Evolutionary conservation across 805 yeast species (phyloP), one percentile per base, ranked within the genome.

Genomic region (Candida yuanshanica): DNA sequence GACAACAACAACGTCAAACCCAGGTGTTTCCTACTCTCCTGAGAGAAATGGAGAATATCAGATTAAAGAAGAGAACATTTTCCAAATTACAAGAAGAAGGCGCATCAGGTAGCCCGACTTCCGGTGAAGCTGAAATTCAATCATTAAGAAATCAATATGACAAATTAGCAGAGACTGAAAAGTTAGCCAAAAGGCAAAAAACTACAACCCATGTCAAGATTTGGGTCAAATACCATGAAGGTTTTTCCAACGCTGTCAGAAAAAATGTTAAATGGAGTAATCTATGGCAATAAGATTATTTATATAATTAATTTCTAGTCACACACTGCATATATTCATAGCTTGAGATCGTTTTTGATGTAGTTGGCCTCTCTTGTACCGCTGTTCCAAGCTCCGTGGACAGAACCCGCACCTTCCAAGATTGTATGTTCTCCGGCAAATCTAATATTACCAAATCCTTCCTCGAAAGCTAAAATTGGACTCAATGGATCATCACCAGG

Each of bases 381-480:
- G 53, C 91, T 82, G 46, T 68, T 66, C 77, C 86, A 87, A 0
- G 96, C 96, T 0, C 95, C 96, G 57, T 89, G 95, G 5, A 83
- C 93, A 51, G 95, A 89, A 0, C 96, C 96, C 13, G 88, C 83
- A 7, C 95, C 96, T 49, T 87, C 95, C 50, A 77, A 63, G 18
- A 79, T 77, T 0, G 96, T 83, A 58, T 89, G 96, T 56, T 89
- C 96, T 7, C 96, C 96, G 0, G 96, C 96, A 67, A 89, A 89
- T 33, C 95, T 67, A 3, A 89, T 63, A 8, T 69, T 66, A 11
- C 71, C 78, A 17, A 72, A 64, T 0, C 88, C 85, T 20, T 74
- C 74, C 16, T 74, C 68, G 43, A 85, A 68, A n/a, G 81, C 83
- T 13, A 77, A 56, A 0, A 83, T 73, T 14, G 78, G 58, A 39